Evolutionary conservation across 2,329 filamentous ascomycete species (phyloP).

Genomic region (Madurella fahalii): DNA sequence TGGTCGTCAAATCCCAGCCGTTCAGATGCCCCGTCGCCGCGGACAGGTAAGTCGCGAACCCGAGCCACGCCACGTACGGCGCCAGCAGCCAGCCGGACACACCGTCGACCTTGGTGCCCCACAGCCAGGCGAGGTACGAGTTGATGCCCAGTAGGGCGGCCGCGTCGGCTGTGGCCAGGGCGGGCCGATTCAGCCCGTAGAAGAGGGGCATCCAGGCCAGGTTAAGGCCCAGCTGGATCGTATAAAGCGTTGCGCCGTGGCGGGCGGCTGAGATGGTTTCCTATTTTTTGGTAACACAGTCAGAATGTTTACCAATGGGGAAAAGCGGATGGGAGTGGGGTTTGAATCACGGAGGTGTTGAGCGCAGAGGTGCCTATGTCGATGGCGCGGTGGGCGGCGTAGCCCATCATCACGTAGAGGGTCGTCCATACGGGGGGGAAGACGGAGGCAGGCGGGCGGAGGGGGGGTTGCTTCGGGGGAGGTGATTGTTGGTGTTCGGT

Average conservation of each 20-base stretch:
- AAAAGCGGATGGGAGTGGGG: neutral
- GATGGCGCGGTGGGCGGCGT: slow-evolving; percentile 77
- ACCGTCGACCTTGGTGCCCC: slow-evolving; percentile 64
- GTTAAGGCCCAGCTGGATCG: slow-evolving; percentile 80
- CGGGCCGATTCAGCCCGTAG: slow-evolving; percentile 71
- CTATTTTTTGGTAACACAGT: slow-evolving; percentile 4
- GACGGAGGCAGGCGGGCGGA: slow-evolving; percentile 55
- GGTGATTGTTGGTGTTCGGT: slow-evolving; percentile 54
- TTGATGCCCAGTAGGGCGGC: slow-evolving; percentile 67
- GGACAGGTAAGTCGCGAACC: slow-evolving; percentile 83
- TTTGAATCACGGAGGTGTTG: slow-evolving; percentile 40
- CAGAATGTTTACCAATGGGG: neutral
- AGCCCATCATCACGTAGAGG: slow-evolving; percentile 79
- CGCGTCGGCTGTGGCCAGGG: slow-evolving; percentile 72
- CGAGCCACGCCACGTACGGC: slow-evolving; percentile 82
- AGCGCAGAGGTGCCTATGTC: slow-evolving; percentile 57
- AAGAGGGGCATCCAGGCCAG: slow-evolving; percentile 90
- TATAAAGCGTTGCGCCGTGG: slow-evolving; percentile 75
- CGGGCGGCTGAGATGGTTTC: slow-evolving; percentile 55
- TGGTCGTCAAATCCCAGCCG: slow-evolving; percentile 53
- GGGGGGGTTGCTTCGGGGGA: slow-evolving; percentile 63
- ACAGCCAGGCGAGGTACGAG: slow-evolving; percentile 70
- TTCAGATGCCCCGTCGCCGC: slow-evolving; percentile 66
- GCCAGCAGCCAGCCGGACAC: slow-evolving; percentile 69
- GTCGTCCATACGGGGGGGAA: slow-evolving; percentile 64